A percentile compares a stretch with the other conserved stretches of the same genome.
Conservation (phyloP, 495 filamentous ascomycete species). For the Venustampulla echinocandica region DNA sequence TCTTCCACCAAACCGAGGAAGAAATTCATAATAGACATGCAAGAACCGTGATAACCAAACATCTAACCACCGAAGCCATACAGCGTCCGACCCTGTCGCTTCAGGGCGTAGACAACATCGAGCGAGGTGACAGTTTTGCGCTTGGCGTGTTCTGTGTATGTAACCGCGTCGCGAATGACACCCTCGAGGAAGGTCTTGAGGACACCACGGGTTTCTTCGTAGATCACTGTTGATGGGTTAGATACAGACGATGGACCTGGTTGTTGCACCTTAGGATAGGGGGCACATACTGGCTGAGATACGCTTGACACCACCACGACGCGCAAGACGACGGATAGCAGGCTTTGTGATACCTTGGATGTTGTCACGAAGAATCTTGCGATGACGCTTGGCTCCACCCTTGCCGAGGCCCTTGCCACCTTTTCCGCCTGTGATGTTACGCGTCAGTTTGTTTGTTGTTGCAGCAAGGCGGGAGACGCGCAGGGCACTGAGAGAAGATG, state of each 20-base stretch:
- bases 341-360: conserved; percentile 99
- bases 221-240: conserved; percentile 57
- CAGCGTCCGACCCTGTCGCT: conserved; percentile 89
- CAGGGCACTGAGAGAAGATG: neutral
- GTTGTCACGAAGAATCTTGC: conserved; percentile 99
- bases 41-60: neutral
- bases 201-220: conserved; percentile 99
- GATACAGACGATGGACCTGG: neutral
- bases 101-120: conserved; percentile 91
- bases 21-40: conserved; percentile 19
- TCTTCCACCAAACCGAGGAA: conserved; percentile 11
- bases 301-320: conserved; percentile 99
- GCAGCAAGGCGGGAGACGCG: neutral
- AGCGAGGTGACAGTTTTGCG: conserved; percentile 84
- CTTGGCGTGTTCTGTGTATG: conserved; percentile 58
- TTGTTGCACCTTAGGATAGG: too few species aligned
- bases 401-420: conserved; percentile 51
- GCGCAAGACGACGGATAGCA: conserved; percentile 98
- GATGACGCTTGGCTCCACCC: conserved; percentile 83
- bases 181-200: conserved; percentile 99
- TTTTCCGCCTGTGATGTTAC: neutral
- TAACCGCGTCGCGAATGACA: conserved; percentile 98
- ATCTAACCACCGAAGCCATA: conserved; percentile 93
- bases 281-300: conserved; percentile 66
- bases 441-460: neutral